These are phyloP conservation scores for Actinomortierella wolfii DNA, from an alignment of 371 early-diverging fungal genomes.

Conservation along the genomic window DNA sequence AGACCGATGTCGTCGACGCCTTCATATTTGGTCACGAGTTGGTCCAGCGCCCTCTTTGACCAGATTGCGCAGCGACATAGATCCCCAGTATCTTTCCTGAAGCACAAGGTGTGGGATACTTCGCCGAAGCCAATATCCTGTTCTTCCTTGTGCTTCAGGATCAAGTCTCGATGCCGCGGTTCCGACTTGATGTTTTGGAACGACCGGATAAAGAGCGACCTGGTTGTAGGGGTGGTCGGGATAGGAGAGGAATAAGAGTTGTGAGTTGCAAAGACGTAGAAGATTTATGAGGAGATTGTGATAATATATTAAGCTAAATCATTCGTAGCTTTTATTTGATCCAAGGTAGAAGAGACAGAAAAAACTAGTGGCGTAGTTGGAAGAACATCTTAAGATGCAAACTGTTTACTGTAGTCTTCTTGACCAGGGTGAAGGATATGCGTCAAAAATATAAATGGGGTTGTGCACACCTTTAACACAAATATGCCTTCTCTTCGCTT, in stretches of 20 bases:
- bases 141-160: background rate
- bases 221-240: background rate
- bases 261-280: too few relatives aligned
- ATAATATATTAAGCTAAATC: too few relatives aligned
- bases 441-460: too few relatives aligned
- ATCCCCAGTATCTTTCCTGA: slow-evolving; percentile 1
- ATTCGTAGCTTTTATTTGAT: too few relatives aligned
- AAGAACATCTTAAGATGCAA: too few relatives aligned
- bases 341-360: too few relatives aligned
- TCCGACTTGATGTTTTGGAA: background rate
- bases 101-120: background rate
- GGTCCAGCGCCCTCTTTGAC: background rate
- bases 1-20: background rate
- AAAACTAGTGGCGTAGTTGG: too few relatives aligned
- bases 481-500: too few relatives aligned
- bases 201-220: background rate
- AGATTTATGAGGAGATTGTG: too few relatives aligned
- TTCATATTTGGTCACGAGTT: background rate
- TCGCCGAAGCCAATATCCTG: background rate
- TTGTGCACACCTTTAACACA: too few relatives aligned
- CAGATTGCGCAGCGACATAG: slow-evolving; percentile 2
- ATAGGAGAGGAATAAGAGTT: background rate
- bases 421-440: too few relatives aligned
- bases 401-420: too few relatives aligned
- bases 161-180: background rate